Percentiles rank a stretch among this genome's conserved stretches.
Conservation (phyloP, 2,329 filamentous ascomycete genomes). For the Parascedosporium putredinis region DNA sequence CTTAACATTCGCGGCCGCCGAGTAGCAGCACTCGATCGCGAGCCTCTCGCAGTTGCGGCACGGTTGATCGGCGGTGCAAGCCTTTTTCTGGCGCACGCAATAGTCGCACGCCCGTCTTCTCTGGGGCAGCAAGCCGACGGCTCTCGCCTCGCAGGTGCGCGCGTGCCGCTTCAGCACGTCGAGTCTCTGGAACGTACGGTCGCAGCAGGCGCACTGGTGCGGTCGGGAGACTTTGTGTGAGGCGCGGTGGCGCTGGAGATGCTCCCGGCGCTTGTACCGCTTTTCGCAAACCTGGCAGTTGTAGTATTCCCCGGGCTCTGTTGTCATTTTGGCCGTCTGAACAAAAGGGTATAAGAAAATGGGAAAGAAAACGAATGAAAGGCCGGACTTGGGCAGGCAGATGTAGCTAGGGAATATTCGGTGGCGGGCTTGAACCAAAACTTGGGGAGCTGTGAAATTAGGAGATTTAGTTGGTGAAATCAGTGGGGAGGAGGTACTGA, state of each 20-base stretch:
- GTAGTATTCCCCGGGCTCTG: no score
- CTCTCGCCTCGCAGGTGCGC: slow-evolving; percentile 19
- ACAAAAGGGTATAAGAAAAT: no score
- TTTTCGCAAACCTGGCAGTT: no score
- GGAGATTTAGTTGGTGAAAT: no score
- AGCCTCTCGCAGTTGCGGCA: slow-evolving; percentile 56
- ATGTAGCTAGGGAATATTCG: no score
- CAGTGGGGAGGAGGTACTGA: no score
- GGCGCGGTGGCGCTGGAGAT: slow-evolving; percentile 23
- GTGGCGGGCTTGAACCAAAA: no score
- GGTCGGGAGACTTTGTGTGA: slow-evolving; percentile 23
- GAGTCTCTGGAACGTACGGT: slow-evolving; percentile 22
- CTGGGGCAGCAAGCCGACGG: slow-evolving; percentile 9
- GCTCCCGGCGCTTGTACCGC: slow-evolving; percentile 25
- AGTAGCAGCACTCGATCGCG: slow-evolving; percentile 46
- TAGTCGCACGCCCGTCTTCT: slow-evolving; percentile 23
- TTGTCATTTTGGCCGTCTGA: no score
- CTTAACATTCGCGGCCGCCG: neutral
- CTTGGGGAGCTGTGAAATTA: no score
- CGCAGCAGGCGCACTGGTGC: slow-evolving; percentile 20
- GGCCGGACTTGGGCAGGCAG: no score
- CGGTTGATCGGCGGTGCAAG: slow-evolving; percentile 64
- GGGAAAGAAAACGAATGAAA: no score
- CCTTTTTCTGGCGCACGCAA: slow-evolving; percentile 65
- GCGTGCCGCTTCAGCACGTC: slow-evolving; percentile 26